phyloP scores from a whole-genome alignment of 495 filamentous ascomycete genomes.

The Podospora anserina region DNA sequence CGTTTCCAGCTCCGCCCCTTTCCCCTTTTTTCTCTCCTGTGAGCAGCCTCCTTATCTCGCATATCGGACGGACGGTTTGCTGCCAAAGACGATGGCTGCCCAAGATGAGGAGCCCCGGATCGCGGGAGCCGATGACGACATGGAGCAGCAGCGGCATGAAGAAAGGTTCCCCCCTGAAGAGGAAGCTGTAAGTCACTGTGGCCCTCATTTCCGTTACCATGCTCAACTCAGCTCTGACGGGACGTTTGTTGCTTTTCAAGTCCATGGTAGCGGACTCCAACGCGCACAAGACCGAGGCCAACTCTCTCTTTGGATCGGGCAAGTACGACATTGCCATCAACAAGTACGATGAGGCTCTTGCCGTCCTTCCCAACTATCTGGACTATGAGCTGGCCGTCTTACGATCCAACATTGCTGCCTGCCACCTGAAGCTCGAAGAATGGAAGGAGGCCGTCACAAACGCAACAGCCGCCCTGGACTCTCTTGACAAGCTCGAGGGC shows the following conservation, averaged over 20 bases:
- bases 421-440: conserved; percentile 78
- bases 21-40: not conserved
- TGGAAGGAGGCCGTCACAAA: conserved; percentile 79
- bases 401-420: conserved; percentile 85
- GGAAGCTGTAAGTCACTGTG: conserved; percentile 28
- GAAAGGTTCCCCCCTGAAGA: conserved; percentile 51
- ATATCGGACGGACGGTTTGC: not conserved
- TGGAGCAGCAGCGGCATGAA: conserved; percentile 11
- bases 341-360: conserved; percentile 80
- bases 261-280: conserved; percentile 68
- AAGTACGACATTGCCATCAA: conserved; percentile 83
- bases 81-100: conserved; percentile 13
- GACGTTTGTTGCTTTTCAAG: conserved; percentile 37
- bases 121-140: conserved; percentile 17
- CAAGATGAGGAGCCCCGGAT: conserved; percentile 4
- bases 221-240: conserved; percentile 14
- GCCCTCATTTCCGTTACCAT: conserved; percentile 7
- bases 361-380: conserved; percentile 80
- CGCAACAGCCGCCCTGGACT: conserved; percentile 70
- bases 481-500: conserved; percentile 57
- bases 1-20: not conserved
- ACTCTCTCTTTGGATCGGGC: conserved; percentile 66
- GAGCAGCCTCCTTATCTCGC: conserved; percentile 12
- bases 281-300: conserved; percentile 72
- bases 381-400: conserved; percentile 88